A percentile compares a stretch with the other conserved stretches of the same genome.
These are phyloP conservation scores for Penicillium brevicompactum DNA, from an alignment of 2,329 filamentous ascomycete genomes.

Conservation along the genomic window DNA sequence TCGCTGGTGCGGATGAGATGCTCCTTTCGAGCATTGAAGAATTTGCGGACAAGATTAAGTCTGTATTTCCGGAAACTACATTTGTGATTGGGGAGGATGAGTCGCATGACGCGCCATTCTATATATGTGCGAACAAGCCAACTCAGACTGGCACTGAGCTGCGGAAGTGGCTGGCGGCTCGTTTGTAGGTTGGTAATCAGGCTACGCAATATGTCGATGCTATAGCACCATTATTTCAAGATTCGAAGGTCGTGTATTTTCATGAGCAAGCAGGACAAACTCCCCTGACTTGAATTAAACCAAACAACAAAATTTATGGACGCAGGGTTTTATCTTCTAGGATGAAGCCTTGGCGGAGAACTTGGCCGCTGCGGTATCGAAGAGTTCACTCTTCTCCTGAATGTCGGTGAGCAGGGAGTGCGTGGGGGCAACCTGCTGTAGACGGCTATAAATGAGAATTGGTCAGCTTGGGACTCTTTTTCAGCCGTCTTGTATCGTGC, in stretches of 20 bases:
- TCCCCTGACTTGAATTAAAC: conserved; percentile 21
- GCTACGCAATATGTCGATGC: not conserved
- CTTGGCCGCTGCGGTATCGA: conserved; percentile 83
- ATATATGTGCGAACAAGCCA: conserved; percentile 22
- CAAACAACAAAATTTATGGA: conserved; percentile 20
- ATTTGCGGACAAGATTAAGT: conserved; percentile 36
- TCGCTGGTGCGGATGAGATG: conserved; percentile 57
- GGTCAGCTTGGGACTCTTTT: conserved; percentile 19
- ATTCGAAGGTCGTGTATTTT: conserved; percentile 27
- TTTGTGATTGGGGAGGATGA: conserved; percentile 33
- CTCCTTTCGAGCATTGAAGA: conserved; percentile 43
- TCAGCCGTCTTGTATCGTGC: too few relatives aligned
- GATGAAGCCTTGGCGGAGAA: conserved; percentile 75
- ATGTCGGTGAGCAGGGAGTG: conserved; percentile 75
- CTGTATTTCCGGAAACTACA: conserved; percentile 31
- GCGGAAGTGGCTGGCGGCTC: conserved; percentile 32
- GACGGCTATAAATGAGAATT: conserved; percentile 26
- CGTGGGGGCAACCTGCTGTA: conserved; percentile 60
- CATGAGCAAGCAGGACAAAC: conserved; percentile 25
- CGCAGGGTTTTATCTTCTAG: conserved; percentile 20
- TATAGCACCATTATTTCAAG: conserved; percentile 15
- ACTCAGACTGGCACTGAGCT: conserved; percentile 31
- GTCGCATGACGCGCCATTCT: conserved; percentile 34
- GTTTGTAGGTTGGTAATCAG: conserved; percentile 18
- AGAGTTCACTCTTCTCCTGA: conserved; percentile 81